Percentiles rank a stretch among this genome's conserved stretches.
Evolutionary conservation across 129 eudicot species (phyloP).

Genomic region (sunflower (Helianthus annuus)): DNA sequence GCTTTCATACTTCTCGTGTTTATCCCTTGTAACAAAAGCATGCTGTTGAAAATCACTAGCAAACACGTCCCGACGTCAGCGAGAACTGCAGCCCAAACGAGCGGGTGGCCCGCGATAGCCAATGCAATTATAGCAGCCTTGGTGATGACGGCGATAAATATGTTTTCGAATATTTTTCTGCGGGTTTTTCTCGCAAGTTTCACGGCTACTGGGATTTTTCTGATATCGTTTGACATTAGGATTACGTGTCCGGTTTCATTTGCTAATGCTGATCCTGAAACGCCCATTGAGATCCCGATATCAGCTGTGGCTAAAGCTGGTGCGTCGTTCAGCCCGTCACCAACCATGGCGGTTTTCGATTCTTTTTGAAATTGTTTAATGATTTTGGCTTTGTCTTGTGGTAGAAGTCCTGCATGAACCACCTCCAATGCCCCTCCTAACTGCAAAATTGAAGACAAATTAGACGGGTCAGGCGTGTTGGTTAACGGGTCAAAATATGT

Average conservation of each 20-base stretch:
- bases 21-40: constrained; percentile 60
- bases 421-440: constrained; percentile 57
- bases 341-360: constrained; percentile 78
- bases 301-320: constrained; percentile 92
- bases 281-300: constrained; percentile 95
- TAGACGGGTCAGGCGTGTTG: neutral
- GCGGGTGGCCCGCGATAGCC: constrained; percentile 82
- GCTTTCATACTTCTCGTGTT: neutral
- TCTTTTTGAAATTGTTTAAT: constrained; percentile 55
- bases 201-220: constrained; percentile 63
- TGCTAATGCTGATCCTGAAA: constrained; percentile 92
- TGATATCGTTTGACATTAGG: constrained; percentile 81
- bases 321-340: constrained; percentile 91
- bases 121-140: constrained; percentile 67
- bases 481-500: neutral
- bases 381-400: constrained; percentile 76
- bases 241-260: constrained; percentile 76
- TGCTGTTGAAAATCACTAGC: constrained; percentile 83
- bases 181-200: constrained; percentile 54
- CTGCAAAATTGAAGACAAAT: constrained; percentile 40
- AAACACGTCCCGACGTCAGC: constrained; percentile 89
- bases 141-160: constrained; percentile 51
- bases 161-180: constrained; percentile 67
- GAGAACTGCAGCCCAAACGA: constrained; percentile 94
- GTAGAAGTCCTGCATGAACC: constrained; percentile 80